Base-by-base conservation (phyloP, 2,329 filamentous ascomycete species). In the Colletotrichum aenigma region DNA sequence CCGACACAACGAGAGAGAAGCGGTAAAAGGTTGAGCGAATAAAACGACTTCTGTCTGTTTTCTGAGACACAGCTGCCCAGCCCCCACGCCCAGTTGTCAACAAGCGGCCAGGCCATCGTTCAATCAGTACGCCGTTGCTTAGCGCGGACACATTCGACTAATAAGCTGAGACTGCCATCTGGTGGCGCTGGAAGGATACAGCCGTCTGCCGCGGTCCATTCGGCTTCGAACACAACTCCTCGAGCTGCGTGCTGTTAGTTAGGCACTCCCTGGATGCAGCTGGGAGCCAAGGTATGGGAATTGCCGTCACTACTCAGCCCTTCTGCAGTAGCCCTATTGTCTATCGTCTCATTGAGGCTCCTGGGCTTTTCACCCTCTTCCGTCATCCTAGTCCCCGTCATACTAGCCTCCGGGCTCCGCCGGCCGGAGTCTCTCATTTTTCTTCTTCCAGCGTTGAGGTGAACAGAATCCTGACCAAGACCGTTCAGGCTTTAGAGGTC, bases 131-230 rank as follows among this genome's bases (percentile, higher is more conserved):
- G 69, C 65, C 67, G 69, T n/a, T 68, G 38, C 48, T 43, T 48
- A 66, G 71, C 71, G 71, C 52, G 60, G 36, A 24, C 48, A 60
- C 61, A 65, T 48, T 12, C 60, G 61, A 71, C 67, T 74, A 71
- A 65, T 55, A 71, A 74, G 67, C 67, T 66, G 71, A 61, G 48
- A 71, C 60, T 71, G 62, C 30, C 67, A 66, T 73, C 61, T 43
- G 28, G 73, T 73, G 73, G 73, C 73, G 73, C 73, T 75, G 69
- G 73, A 75, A 73, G 56, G 69, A 61, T 48, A 75, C 65, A 68
- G 62, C 73, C 73, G 70, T 64, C 69, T 74, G 61, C 70, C 69
- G 73, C 73, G 62, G 73, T 55, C 73, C 73, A 75, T 73, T 73
- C 73, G 73, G 36, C 48, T 16, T 74, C 74, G 64, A 74, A 68